Conservation (phyloP, 495 filamentous ascomycete species). For the Penicillium cataractarum region DNA sequence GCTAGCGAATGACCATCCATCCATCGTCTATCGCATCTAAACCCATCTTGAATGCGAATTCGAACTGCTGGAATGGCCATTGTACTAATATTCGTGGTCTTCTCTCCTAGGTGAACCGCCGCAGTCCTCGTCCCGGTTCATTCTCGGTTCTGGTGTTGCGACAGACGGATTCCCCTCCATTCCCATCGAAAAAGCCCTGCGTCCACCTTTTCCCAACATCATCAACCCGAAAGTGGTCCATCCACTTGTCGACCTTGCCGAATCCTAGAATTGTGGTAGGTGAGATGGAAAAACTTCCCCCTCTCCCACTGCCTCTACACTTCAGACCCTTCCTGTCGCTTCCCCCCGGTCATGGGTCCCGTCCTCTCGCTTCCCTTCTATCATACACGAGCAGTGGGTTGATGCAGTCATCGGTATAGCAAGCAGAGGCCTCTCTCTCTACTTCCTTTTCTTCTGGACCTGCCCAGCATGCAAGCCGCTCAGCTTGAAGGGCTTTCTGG, state of each 20-base stretch:
- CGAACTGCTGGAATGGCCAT: constrained; percentile 14
- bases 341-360: constrained; percentile 29
- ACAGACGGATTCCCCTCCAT: constrained; percentile 41
- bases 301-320: constrained; percentile 31
- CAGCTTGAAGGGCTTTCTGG: constrained; percentile 45
- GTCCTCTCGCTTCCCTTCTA: constrained; percentile 30
- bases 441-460: constrained; percentile 26
- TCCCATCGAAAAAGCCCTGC: constrained; percentile 43
- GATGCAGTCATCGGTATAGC: constrained; percentile 45
- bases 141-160: constrained; percentile 51
- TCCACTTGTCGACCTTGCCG: constrained; percentile 35
- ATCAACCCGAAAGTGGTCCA: constrained; percentile 44
- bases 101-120: constrained; percentile 32
- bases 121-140: constrained; percentile 39
- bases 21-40: constrained; percentile 23
- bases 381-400: constrained; percentile 44
- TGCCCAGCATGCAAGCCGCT: constrained; percentile 43
- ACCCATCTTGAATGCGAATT: constrained; percentile 27
- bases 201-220: constrained; percentile 31
- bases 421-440: constrained; percentile 30
- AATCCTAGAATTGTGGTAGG: constrained; percentile 46
- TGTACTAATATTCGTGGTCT: constrained; percentile 35
- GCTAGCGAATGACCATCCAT: constrained; percentile 31
- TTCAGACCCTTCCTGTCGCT: constrained; percentile 25
- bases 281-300: constrained; percentile 38